These are phyloP conservation scores for Paraurostyla sp. DNA, from an alignment of 73 alveolate species.

Conservation along the genomic window DNA sequence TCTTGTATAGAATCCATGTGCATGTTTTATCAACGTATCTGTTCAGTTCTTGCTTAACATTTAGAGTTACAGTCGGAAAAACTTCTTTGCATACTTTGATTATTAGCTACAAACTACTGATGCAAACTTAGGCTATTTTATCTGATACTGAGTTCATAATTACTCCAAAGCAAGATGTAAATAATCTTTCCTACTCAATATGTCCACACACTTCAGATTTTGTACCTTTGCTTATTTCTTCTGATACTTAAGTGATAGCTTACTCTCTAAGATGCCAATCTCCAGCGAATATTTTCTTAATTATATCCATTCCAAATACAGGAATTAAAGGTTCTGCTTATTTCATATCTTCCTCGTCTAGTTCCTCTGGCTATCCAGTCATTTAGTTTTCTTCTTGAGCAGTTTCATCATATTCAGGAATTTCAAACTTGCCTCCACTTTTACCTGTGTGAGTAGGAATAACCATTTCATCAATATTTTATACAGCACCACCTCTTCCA, in stretches of 20 bases:
- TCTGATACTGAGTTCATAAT: constrained; percentile 84
- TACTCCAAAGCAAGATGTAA: constrained; percentile 90
- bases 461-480: constrained; percentile 35
- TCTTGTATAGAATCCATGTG: constrained; percentile 86
- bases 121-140: constrained; percentile 92
- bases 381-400: neutral
- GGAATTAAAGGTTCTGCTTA: constrained; percentile 97
- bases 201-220: constrained; percentile 73
- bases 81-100: constrained; percentile 74
- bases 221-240: constrained; percentile 79
- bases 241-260: constrained; percentile 76
- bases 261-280: constrained; percentile 94
- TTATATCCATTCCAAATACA: constrained; percentile 85
- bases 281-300: constrained; percentile 87
- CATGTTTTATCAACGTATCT: constrained; percentile 82
- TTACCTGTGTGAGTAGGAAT: constrained; percentile 28
- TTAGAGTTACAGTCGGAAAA: constrained; percentile 70
- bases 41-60: constrained; percentile 72
- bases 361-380: constrained; percentile 68
- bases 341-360: constrained; percentile 84
- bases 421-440: neutral
- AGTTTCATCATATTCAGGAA: constrained; percentile 14
- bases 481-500: neutral
- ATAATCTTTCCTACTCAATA: constrained; percentile 82
- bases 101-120: constrained; percentile 76